A percentile compares a stretch with the other conserved stretches of the same genome.
Evolutionary conservation across 176 grass and related monocot species (phyloP).

Genomic region (Otatea glauca): DNA sequence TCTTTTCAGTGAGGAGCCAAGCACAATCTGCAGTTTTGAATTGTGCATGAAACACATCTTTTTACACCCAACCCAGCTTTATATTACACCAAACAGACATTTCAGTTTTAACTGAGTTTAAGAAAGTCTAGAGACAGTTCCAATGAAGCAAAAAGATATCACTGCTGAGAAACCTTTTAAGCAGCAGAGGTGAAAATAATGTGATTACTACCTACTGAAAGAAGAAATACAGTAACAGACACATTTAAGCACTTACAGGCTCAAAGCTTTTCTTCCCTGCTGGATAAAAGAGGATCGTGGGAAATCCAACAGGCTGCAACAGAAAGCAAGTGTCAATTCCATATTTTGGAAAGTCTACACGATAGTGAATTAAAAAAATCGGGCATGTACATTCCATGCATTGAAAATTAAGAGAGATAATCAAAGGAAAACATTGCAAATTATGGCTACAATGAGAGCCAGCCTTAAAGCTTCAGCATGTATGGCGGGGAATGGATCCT

Average conservation of each 20-base stretch:
- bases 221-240: neutral
- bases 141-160: neutral
- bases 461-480: slow-evolving; percentile 8
- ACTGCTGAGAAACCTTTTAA: neutral
- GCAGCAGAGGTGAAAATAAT: neutral
- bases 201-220: slow-evolving; percentile 12
- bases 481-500: neutral
- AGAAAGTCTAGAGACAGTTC: neutral
- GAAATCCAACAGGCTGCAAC: slow-evolving; percentile 87
- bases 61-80: neutral
- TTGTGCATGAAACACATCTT: neutral
- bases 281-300: slow-evolving; percentile 92
- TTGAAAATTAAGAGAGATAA: slow-evolving; percentile 29
- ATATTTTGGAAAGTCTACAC: slow-evolving; percentile 18
- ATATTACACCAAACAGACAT: neutral
- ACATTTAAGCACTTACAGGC: slow-evolving; percentile 65
- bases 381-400: slow-evolving; percentile 23
- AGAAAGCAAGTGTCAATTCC: slow-evolving; percentile 17
- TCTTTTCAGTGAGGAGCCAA: neutral
- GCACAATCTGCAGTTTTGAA: neutral
- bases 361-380: neutral
- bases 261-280: slow-evolving; percentile 95
- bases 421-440: neutral
- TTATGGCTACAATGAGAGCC: slow-evolving; percentile 3
- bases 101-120: neutral